phyloP scores from a whole-genome alignment of 1,139 yeast species.

The Yamadazyma songkhlaensis region DNA sequence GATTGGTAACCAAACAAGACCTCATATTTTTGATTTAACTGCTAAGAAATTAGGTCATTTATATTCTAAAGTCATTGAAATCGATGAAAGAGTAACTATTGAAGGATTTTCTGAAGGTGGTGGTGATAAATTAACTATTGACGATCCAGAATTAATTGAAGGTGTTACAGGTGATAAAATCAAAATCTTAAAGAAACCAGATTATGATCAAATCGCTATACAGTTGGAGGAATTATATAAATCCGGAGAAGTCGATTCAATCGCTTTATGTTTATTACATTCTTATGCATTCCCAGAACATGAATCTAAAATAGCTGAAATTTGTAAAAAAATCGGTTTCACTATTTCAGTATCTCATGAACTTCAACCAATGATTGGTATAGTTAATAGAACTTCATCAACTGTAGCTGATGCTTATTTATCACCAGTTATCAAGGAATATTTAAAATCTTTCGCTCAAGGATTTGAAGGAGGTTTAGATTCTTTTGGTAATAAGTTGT shows the following conservation, averaged over 20 bases:
- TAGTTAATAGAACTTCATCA: slow-evolving; percentile 42
- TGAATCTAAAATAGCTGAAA: slow-evolving; percentile 33
- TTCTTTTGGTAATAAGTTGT: slow-evolving; percentile 40
- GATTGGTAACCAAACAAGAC: slow-evolving; percentile 42
- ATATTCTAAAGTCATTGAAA: slow-evolving; percentile 33
- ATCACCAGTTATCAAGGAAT: slow-evolving; percentile 35
- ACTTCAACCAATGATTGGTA: slow-evolving; percentile 45
- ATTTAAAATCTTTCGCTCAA: slow-evolving; percentile 34
- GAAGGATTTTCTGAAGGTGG: slow-evolving; percentile 43
- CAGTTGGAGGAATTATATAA: slow-evolving; percentile 25
- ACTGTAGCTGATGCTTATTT: slow-evolving; percentile 47
- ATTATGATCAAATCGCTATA: slow-evolving; percentile 22
- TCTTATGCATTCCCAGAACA: slow-evolving; percentile 42
- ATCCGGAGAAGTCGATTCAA: slow-evolving; percentile 26
- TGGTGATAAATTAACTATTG: slow-evolving; percentile 24
- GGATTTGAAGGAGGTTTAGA: slow-evolving; percentile 46
- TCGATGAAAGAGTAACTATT: slow-evolving; percentile 43
- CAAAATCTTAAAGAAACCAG: slow-evolving; percentile 30
- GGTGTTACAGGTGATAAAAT: slow-evolving; percentile 39
- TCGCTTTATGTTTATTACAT: slow-evolving; percentile 40
- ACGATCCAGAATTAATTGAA: slow-evolving; percentile 23
- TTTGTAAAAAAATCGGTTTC: slow-evolving; percentile 36
- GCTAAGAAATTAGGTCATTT: slow-evolving; percentile 36
- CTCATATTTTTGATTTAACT: slow-evolving; percentile 37
- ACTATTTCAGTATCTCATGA: slow-evolving; percentile 39